Base-by-base conservation (phyloP, 208 protist genomes). In the Lotmaria passim region DNA sequence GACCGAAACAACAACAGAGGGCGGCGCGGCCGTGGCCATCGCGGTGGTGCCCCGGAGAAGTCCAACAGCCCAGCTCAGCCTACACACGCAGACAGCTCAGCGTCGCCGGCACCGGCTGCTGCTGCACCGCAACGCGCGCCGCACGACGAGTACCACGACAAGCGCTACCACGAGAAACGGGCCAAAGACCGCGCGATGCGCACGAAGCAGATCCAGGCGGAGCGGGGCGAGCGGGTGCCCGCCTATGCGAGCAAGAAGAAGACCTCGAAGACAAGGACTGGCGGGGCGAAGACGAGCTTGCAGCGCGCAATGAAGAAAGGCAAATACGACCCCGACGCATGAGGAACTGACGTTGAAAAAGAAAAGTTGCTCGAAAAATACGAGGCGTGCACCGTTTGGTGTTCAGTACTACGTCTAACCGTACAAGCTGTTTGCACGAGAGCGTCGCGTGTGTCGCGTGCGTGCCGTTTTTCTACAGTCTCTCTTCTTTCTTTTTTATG, bases 211-310 rank as follows among this genome's bases (percentile, higher is more conserved):
- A 73, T 77, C 8, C 71, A 85, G 38, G 78, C 72, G 10, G 67
- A 79, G 61, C 53, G 59, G 15, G 43, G 31, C 3, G 57, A 60
- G 28, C 64, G 30, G 0, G 73, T 60, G 36, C 82, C 82, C 6
- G 53, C 79, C 14, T 94, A 94, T 64, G 78, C 85, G 10, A 81
- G 81, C 53, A 95, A 92, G 77, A 81, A 85, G 64, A 95, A 95
- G 68, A 88, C 85, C 11, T 76, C 66, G 2, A 69, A 73, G 31
- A 31, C 41, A 33, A 75, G 68, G 26, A 58, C 26, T 1, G 59
- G 69, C n/a, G 75, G 69, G 0, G 23, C 61, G 23, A 75, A 71
- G 38, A 43, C 44, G 3, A 52, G 41, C 24, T 36, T 81, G 30
- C 64, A 73, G 38, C 68, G 62, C 31, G 76, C 69, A 0, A 43